These are phyloP conservation scores for Diospyros lotus DNA, from an alignment of 148 eudicot species.

Conservation along the genomic window DNA sequence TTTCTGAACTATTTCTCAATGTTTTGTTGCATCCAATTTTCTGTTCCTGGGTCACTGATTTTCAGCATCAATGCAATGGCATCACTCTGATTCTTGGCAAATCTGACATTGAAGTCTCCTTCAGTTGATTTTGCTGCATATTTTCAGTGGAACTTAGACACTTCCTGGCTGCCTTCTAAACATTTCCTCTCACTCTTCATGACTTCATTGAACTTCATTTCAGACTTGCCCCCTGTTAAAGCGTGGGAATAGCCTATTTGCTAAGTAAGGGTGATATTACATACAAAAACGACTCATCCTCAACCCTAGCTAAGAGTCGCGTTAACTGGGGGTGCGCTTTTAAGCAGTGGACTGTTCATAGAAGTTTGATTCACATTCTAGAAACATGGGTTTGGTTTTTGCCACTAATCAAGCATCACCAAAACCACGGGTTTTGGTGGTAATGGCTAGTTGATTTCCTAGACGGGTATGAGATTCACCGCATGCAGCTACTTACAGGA, in stretches of 20 bases:
- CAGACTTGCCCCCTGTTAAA: not conserved
- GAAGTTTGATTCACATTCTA: not conserved
- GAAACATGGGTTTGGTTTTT: not conserved
- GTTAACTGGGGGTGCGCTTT: too few relatives aligned
- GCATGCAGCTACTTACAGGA: not conserved
- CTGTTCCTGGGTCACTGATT: not conserved
- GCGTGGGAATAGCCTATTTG: too few relatives aligned
- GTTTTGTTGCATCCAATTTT: not conserved
- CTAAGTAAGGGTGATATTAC: too few relatives aligned
- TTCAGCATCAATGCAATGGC: not conserved
- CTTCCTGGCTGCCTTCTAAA: not conserved
- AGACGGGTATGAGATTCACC: not conserved
- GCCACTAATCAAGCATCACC: constrained; percentile 9
- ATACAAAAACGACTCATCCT: too few relatives aligned
- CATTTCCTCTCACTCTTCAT: not conserved
- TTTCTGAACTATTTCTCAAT: too few relatives aligned
- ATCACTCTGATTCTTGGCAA: not conserved
- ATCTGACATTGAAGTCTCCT: not conserved
- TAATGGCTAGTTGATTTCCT: not conserved
- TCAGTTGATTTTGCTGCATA: too few relatives aligned
- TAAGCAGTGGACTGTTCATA: too few relatives aligned
- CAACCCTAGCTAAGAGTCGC: too few relatives aligned
- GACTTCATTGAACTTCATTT: not conserved
- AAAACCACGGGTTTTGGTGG: not conserved
- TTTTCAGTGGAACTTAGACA: too few relatives aligned